Evolutionary conservation across 179 eudicot genomes (phyloP), one percentile per base, ranked within the genome.

Genomic region (Beta corolliflora): DNA sequence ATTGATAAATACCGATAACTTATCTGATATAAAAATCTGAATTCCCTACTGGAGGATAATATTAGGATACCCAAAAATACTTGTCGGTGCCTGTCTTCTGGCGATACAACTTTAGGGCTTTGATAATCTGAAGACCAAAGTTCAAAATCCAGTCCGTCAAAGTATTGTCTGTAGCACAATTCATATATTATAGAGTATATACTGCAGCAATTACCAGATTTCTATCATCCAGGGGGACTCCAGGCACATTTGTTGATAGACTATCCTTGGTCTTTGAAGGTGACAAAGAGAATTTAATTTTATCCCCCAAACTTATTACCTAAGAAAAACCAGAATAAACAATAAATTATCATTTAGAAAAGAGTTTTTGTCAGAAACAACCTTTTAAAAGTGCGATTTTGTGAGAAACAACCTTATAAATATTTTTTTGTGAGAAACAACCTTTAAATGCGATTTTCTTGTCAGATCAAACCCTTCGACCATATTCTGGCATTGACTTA

Each of bases 261-360:
- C 94, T 89, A 85, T 96, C 99, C 86, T 87, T 91, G 44, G 90
- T 86, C 71, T 85, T 93, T 78, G 98, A 91, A 80, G 99, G 99
- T 74, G 98, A 90, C 81, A 94, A 81, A 18, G 99, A 96, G 83
- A 94, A 96, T 82, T 96, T 93, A 77, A 96, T 93, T 75, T 88
- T 91, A 85, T 96, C 98, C 81, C 99, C 99, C 73, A 96, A 88
- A 83, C 99, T 96, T 75, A 96, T 92, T 8, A 92, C 98, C 99
- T 96, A 85, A 54, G 41, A 64, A 50, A 68, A 68, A 67, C 73
- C 74, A 23, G 21, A 63, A 72, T n/a, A 56, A 60, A 14, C 56
- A 41, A 15, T 1, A 56, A 9, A 16, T 21, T 61, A 74, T 48
- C 14, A 9, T 53, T 25, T n/a, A n/a, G n/a, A n/a, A n/a, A n/a